These are phyloP conservation scores for Tetrapisispora nanseiensis DNA, from an alignment of 805 yeast species.

Conservation along the genomic window DNA sequence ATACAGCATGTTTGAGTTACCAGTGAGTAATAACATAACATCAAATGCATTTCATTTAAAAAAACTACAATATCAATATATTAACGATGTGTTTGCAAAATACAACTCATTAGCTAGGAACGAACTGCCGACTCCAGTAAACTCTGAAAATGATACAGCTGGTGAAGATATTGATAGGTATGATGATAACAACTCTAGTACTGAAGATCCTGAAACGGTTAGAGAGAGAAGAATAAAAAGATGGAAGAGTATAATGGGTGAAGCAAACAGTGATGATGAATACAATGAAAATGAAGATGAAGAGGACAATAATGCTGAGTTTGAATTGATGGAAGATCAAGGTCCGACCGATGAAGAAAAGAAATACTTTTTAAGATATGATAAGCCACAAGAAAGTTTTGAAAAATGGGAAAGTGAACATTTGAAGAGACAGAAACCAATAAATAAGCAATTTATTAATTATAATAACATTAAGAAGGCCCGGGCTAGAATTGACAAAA, in stretches of 20 bases:
- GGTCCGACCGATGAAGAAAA: slow-evolving; percentile 14
- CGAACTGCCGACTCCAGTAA: slow-evolving; percentile 19
- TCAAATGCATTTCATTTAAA: slow-evolving; percentile 8
- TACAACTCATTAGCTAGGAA: slow-evolving; percentile 5
- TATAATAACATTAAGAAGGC: slow-evolving; percentile 10
- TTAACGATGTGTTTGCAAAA: slow-evolving; percentile 10
- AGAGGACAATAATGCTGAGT: slow-evolving; percentile 6
- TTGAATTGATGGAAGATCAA: slow-evolving; percentile 1
- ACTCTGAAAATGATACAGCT: slow-evolving; percentile 16
- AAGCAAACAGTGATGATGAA: slow-evolving; percentile 11
- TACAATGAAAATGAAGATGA: slow-evolving; percentile 9
- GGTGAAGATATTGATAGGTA: slow-evolving; percentile 2
- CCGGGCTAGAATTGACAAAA: slow-evolving; percentile 9
- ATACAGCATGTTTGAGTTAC: slow-evolving; percentile 18
- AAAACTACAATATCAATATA: slow-evolving; percentile 20
- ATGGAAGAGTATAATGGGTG: slow-evolving; percentile 17
- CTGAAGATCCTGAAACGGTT: slow-evolving; percentile 3
- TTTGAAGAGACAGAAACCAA: slow-evolving; percentile 9
- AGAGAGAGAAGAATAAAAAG: slow-evolving; percentile 11
- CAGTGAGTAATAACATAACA: slow-evolving; percentile 8
- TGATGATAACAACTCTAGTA: slow-evolving; percentile 10
- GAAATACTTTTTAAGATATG: slow-evolving; percentile 18
- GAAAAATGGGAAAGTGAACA: slow-evolving; percentile 23
- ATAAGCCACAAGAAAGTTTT: slow-evolving; percentile 25
- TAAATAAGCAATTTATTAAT: slow-evolving; percentile 13